Conservation (phyloP, 2,329 filamentous ascomycete species). For the Trichoderma sp. region DNA sequence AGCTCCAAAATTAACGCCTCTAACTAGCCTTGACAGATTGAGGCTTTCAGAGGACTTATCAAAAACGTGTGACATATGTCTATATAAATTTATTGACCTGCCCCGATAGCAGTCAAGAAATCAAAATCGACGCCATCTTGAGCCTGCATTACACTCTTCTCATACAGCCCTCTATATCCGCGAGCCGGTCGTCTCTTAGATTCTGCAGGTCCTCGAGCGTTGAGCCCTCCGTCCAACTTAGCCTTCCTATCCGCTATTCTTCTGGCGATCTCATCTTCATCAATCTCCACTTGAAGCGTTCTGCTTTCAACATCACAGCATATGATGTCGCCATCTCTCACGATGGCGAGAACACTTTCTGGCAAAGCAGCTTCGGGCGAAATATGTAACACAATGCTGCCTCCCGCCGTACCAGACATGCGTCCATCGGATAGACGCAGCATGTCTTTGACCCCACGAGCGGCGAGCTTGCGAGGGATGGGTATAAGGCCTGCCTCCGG, state of each 20-base stretch:
- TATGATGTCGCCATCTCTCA: conserved; percentile 74
- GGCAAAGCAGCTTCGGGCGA: conserved; percentile 79
- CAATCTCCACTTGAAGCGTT: conserved; percentile 60
- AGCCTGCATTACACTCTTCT: conserved; percentile 61
- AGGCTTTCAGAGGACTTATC: neutral
- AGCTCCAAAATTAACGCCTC: neutral
- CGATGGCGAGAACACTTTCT: conserved; percentile 74
- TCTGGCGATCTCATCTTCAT: conserved; percentile 65
- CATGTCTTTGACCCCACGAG: conserved; percentile 74
- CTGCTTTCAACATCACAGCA: conserved; percentile 74
- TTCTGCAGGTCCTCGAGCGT: neutral
- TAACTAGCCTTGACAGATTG: neutral
- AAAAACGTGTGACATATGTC: neutral
- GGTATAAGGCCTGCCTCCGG: conserved; percentile 72
- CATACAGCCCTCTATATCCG: conserved; percentile 61
- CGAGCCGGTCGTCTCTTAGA: conserved; percentile 42
- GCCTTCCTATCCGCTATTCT: neutral
- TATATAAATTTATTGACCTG: neutral
- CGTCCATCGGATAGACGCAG: conserved; percentile 83
- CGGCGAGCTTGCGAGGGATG: conserved; percentile 74
- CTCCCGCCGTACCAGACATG: conserved; percentile 84
- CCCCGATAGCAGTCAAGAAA: conserved; percentile 54
- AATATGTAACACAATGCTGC: conserved; percentile 88
- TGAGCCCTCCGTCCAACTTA: neutral
- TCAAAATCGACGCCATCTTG: conserved; percentile 62